These are phyloP conservation scores for Spergularia azorica DNA, from an alignment of 179 eudicot species.

Conservation along the genomic window DNA sequence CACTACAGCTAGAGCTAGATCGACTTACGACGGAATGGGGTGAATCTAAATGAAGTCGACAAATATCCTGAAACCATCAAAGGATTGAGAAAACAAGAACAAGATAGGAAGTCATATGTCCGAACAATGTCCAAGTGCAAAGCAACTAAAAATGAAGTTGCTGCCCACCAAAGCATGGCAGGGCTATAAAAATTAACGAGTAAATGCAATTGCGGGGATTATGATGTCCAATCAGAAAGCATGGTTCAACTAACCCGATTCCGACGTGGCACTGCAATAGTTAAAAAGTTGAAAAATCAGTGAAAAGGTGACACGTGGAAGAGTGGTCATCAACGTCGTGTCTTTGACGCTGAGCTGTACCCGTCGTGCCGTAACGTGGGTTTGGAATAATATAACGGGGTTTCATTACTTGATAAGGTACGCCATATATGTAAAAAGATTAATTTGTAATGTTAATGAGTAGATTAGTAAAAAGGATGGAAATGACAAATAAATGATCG, in stretches of 20 bases:
- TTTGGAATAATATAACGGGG: constrained; percentile 44
- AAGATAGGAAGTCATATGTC: too few species aligned
- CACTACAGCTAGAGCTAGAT: too few species aligned
- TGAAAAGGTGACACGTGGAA: constrained; percentile 39
- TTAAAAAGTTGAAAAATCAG: neutral
- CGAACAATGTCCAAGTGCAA: neutral
- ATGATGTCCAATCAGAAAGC: constrained; percentile 24
- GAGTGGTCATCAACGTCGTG: constrained; percentile 34
- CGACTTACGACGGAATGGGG: too few species aligned
- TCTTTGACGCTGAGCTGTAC: constrained; percentile 53
- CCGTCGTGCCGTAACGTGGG: constrained; percentile 77
- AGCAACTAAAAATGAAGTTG: constrained; percentile 3
- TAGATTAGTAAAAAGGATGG: neutral
- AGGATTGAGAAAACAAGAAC: too few species aligned
- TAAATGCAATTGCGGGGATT: neutral
- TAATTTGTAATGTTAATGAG: neutral
- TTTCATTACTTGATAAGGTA: neutral
- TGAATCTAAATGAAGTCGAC: too few species aligned
- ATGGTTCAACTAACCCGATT: constrained; percentile 16
- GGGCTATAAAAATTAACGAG: neutral
- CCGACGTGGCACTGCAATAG: constrained; percentile 25
- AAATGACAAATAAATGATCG: neutral
- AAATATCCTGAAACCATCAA: too few species aligned
- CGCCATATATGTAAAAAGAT: too few species aligned
- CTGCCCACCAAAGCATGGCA: constrained; percentile 19